These are phyloP conservation scores for Ophiostoma ips DNA, from an alignment of 2,329 filamentous ascomycete genomes.

Conservation along the genomic window DNA sequence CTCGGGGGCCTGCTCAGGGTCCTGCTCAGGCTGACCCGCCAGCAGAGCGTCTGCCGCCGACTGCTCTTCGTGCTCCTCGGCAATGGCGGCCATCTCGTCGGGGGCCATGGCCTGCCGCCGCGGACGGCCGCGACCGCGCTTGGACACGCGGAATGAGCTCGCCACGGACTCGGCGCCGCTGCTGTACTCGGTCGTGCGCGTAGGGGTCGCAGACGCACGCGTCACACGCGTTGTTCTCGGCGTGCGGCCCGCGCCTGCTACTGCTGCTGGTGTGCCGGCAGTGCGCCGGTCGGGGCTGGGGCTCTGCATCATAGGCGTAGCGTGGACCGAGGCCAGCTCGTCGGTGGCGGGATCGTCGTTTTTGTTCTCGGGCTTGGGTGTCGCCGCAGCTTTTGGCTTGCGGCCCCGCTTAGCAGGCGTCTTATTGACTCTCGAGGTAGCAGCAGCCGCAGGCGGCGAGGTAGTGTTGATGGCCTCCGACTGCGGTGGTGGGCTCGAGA, in stretches of 20 bases:
- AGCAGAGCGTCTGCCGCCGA: not conserved
- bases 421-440: too few relatives aligned
- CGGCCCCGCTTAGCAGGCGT: slow-evolving; percentile 4
- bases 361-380: slow-evolving; percentile 16
- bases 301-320: not conserved
- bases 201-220: not conserved
- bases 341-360: slow-evolving; percentile 19
- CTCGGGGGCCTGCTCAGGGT: not conserved
- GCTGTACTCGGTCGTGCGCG: not conserved
- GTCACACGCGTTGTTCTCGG: not conserved
- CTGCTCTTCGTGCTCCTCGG: slow-evolving; percentile 12
- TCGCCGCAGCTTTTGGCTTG: slow-evolving; percentile 3
- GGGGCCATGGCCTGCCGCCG: slow-evolving; percentile 17
- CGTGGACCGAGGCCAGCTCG: slow-evolving; percentile 3
- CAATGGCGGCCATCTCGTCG: slow-evolving; percentile 17
- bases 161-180: slow-evolving; percentile 6
- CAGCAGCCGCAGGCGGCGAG: not conserved
- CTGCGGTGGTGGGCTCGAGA: slow-evolving; percentile 5
- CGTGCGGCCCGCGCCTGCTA: not conserved
- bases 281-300: slow-evolving; percentile 3
- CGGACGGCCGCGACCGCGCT: slow-evolving; percentile 18
- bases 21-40: not conserved
- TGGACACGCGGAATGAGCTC: slow-evolving; percentile 16
- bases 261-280: not conserved
- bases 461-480: not conserved